Evolutionary conservation across 2,329 filamentous ascomycete species (phyloP).

Genomic region (Arthrobotrys pseudoclavata): DNA sequence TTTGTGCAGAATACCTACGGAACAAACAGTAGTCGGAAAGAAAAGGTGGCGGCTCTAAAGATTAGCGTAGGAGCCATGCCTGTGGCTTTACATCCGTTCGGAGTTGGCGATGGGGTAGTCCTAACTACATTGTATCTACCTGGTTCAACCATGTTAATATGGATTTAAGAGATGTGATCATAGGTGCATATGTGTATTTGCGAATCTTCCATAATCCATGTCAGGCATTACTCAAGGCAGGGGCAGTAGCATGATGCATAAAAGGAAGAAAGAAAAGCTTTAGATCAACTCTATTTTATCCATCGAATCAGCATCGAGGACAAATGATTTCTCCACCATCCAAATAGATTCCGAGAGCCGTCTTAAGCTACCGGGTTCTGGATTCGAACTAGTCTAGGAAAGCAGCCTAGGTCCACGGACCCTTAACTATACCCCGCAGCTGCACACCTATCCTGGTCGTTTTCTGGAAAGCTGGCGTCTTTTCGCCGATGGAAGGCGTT

Average conservation of each 20-base stretch:
- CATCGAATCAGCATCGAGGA: constrained; percentile 32
- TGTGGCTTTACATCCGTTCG: constrained; percentile 13
- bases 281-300: constrained; percentile 18
- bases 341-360: constrained; percentile 45
- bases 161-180: constrained; percentile 8
- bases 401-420: constrained; percentile 31
- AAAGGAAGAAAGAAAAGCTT: too few species aligned
- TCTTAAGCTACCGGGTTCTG: constrained; percentile 37
- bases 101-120: constrained; percentile 56
- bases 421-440: constrained; percentile 55
- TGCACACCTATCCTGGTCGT: constrained; percentile 18
- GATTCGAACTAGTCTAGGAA: constrained; percentile 16
- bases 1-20: background rate
- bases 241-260: too few species aligned
- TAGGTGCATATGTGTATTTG: constrained; percentile 5
- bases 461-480: constrained; percentile 26
- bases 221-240: background rate
- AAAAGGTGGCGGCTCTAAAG: background rate
- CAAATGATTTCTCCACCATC: constrained; percentile 50
- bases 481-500: constrained; percentile 41
- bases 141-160: background rate
- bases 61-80: background rate
- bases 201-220: constrained; percentile 21
- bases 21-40: background rate
- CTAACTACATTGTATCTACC: constrained; percentile 14